Evolutionary conservation across 2,329 filamentous ascomycete genomes (phyloP), one percentile per base, ranked within the genome.

Genomic region (Stemphylium vesicarium): DNA sequence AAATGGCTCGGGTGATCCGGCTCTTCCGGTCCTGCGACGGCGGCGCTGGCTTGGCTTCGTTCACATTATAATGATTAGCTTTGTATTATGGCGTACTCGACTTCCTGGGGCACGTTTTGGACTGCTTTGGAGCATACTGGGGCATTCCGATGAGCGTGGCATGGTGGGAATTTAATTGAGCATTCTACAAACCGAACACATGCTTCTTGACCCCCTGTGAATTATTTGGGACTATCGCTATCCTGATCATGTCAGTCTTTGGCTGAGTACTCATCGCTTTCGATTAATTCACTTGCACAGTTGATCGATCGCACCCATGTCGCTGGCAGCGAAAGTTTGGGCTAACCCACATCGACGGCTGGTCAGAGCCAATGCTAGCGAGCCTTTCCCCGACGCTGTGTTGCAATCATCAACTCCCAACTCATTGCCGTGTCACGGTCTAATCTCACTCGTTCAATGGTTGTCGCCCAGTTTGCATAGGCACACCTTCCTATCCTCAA

Each of bases 61-160:
- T 51, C 45, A 22, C 45, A 54, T 33, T 24, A 37, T 57, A 38
- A 59, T 44, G 49, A 58, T 40, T 41, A 45, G 45, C 37, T 45
- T 44, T 55, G 50, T 51, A 48, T 50, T 38, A 48, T 35, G 62
- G 57, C 54, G 57, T 57, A 36, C 47, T 51, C 43, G 55, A 57
- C 53, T 45, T 51, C 42, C 50, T 55, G 31, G 49, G 46, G 32
- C n/a, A 29, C 18, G 40, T 40, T 33, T 40, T 44, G 39, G 31
- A 24, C 31, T 50, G 38, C 44, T 45, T 40, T 24, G 33, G 44
- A 20, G 48, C 33, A 24, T 31, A 45, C 31, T 37, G 36, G 43
- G 26, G 57, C 46, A 45, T 55, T 51, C 29, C 15, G 22, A 29
- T 20, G 54, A 54, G 50, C 56, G 38, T 54, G 51, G 41, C 44